Percentiles rank a stretch among this genome's conserved stretches.
These are phyloP conservation scores for Pestalotiopsis sp. DNA, from an alignment of 2,329 filamentous ascomycete genomes.

Conservation along the genomic window DNA sequence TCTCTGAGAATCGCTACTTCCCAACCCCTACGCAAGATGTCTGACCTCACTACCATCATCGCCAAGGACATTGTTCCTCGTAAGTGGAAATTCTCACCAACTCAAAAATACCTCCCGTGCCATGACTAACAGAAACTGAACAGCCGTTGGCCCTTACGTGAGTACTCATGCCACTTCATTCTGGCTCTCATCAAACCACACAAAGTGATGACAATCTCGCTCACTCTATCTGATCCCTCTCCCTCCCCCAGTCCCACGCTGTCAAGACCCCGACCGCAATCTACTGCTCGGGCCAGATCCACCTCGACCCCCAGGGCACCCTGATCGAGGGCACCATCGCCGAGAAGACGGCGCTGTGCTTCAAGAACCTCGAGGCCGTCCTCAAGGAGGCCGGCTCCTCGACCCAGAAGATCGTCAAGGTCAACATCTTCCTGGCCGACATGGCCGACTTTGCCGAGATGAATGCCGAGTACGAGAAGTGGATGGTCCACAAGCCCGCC, in stretches of 20 bases:
- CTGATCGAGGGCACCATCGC: slow-evolving; percentile 61
- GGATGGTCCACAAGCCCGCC: slow-evolving; percentile 83
- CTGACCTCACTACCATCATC: slow-evolving; percentile 50
- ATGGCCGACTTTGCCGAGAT: slow-evolving; percentile 89
- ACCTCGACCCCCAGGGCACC: slow-evolving; percentile 59
- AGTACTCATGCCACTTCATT: slow-evolving; percentile 25
- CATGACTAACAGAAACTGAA: slow-evolving; percentile 12
- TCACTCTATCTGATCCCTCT: slow-evolving; percentile 6
- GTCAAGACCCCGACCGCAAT: slow-evolving; percentile 67
- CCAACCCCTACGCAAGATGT: slow-evolving; percentile 43
- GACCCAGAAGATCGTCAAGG: slow-evolving; percentile 84
- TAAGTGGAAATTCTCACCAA: slow-evolving; percentile 38
- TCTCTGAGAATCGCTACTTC: slow-evolving; percentile 24
- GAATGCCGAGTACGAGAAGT: slow-evolving; percentile 85
- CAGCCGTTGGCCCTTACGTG: slow-evolving; percentile 68
- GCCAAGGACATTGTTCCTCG: slow-evolving; percentile 62
- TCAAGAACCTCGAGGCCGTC: slow-evolving; percentile 82
- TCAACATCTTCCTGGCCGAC: slow-evolving; percentile 86
- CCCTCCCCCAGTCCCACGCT: slow-evolving; percentile 57
- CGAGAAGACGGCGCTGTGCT: slow-evolving; percentile 64
- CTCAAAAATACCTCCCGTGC: slow-evolving; percentile 26
- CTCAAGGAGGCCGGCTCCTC: slow-evolving; percentile 79
- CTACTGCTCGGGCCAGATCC: slow-evolving; percentile 76
- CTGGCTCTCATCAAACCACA: not conserved
- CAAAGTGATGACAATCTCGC: not conserved